Evolutionary conservation across 2,329 filamentous ascomycete genomes (phyloP).

Genomic region (Cladosporium sp.): DNA sequence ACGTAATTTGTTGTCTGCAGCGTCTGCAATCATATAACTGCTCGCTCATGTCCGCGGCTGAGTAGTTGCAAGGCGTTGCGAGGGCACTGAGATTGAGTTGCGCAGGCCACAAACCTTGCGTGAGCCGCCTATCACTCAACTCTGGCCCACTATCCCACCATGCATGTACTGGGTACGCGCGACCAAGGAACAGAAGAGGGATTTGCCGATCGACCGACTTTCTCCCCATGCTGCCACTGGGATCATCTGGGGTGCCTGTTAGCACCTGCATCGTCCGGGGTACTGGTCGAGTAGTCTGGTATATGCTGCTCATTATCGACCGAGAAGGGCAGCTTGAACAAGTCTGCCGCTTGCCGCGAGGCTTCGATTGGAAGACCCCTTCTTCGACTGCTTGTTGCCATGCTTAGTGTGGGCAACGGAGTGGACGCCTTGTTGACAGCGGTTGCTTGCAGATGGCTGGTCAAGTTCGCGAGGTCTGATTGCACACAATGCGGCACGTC

Average conservation of each 20-base stretch:
- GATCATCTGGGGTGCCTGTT: background rate
- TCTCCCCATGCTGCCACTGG: background rate
- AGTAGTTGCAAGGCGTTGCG: conserved; percentile 2
- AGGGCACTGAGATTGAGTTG: conserved; percentile 6
- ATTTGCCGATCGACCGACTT: background rate
- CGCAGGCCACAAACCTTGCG: background rate
- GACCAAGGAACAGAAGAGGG: background rate
- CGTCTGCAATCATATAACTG: conserved; percentile 11
- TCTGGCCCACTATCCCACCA: background rate
- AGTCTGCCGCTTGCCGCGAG: background rate
- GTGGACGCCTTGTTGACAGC: background rate
- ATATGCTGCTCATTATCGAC: conserved; percentile 8
- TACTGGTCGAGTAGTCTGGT: background rate
- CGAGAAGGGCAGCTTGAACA: background rate
- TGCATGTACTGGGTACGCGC: background rate
- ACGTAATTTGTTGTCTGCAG: background rate
- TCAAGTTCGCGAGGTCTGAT: background rate
- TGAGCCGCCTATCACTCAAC: conserved; percentile 3
- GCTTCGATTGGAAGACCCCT: background rate
- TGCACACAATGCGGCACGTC: background rate
- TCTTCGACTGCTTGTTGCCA: background rate
- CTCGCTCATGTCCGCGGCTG: background rate
- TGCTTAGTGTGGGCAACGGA: background rate
- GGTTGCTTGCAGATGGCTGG: background rate
- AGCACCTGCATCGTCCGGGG: background rate